Evolutionary conservation across 2,329 filamentous ascomycete species (phyloP).

Genomic region (Hysterium pulicare): DNA sequence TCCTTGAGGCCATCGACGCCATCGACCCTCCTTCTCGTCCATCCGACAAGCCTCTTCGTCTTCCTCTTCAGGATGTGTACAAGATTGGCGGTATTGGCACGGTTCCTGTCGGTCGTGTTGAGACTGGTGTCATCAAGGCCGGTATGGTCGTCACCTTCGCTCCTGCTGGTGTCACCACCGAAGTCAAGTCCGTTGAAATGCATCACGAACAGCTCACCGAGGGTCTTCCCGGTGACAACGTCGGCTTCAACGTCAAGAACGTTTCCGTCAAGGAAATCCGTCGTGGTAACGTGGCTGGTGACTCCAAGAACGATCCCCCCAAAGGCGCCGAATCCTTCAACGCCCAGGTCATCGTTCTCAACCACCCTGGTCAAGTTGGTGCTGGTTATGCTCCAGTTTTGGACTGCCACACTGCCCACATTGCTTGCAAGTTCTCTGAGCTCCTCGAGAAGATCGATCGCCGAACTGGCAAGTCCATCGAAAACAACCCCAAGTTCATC

Average conservation of each 20-base stretch:
- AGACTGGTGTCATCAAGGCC: constrained; percentile 89
- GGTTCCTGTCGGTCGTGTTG: constrained; percentile 99
- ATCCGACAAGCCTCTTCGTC: constrained; percentile 98
- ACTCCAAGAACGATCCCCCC: constrained; percentile 99
- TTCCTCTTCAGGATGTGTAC: constrained; percentile 99
- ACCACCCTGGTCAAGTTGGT: constrained; percentile 99
- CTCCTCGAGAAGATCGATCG: constrained; percentile 99
- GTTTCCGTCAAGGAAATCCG: constrained; percentile 99
- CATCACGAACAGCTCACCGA: constrained; percentile 98
- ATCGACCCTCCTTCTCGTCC: constrained; percentile 92
- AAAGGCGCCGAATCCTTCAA: constrained; percentile 88
- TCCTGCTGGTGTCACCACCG: constrained; percentile 97
- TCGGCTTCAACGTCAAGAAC: constrained; percentile 99
- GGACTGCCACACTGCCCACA: constrained; percentile 99
- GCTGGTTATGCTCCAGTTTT: constrained; percentile 98
- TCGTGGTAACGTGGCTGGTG: constrained; percentile 99
- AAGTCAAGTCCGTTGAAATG: constrained; percentile 99
- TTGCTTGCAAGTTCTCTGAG: constrained; percentile 99
- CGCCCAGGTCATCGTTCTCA: constrained; percentile 99
- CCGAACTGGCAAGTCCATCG: constrained; percentile 97
- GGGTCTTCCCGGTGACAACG: constrained; percentile 99
- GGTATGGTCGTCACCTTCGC: constrained; percentile 97
- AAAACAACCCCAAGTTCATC: constrained; percentile 96
- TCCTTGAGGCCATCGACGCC: constrained; percentile 97
- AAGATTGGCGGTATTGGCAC: constrained; percentile 99